A percentile compares a stretch with the other conserved stretches of the same genome.
These are phyloP conservation scores for Ilyonectria sp. DNA, from an alignment of 2,329 filamentous ascomycete genomes.

Conservation along the genomic window DNA sequence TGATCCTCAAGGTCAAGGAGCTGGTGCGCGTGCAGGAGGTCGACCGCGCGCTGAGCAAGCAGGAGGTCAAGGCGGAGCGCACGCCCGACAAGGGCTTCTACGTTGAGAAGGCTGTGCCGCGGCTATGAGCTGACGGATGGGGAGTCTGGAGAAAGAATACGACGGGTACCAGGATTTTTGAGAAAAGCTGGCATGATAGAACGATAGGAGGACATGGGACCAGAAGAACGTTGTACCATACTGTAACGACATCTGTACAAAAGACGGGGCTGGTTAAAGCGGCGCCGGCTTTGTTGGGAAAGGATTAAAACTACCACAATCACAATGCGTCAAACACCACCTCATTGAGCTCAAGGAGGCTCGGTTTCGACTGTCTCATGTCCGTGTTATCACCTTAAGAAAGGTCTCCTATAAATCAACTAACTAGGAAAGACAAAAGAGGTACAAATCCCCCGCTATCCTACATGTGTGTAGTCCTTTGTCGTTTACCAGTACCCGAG, in stretches of 20 bases:
- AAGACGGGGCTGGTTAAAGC: slow-evolving; percentile 25
- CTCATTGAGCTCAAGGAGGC: neutral
- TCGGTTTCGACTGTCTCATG: neutral
- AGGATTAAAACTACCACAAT: slow-evolving; percentile 29
- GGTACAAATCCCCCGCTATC: slow-evolving; percentile 35
- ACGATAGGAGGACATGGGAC: slow-evolving; percentile 2
- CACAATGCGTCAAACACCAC: slow-evolving; percentile 25
- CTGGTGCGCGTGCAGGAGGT: slow-evolving; percentile 88
- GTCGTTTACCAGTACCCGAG: slow-evolving; percentile 12
- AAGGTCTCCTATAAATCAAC: neutral
- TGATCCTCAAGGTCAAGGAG: slow-evolving; percentile 96
- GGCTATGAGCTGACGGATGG: slow-evolving; percentile 32
- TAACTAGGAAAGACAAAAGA: slow-evolving; percentile 30
- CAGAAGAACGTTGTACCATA: slow-evolving; percentile 49
- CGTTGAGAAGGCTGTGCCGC: slow-evolving; percentile 72
- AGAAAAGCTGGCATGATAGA: neutral
- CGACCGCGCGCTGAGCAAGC: slow-evolving; percentile 72
- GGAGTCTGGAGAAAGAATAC: slow-evolving; percentile 10
- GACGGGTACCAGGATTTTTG: neutral
- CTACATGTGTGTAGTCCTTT: slow-evolving; percentile 35
- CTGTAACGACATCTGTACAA: slow-evolving; percentile 50
- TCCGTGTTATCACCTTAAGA: neutral
- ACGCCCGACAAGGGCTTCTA: slow-evolving; percentile 86
- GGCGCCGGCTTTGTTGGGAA: slow-evolving; percentile 18
- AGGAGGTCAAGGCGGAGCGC: slow-evolving; percentile 79